A percentile compares a stretch with the other conserved stretches of the same genome.
Conservation (phyloP, 345 rosid species). For the Gossypium turneri region DNA sequence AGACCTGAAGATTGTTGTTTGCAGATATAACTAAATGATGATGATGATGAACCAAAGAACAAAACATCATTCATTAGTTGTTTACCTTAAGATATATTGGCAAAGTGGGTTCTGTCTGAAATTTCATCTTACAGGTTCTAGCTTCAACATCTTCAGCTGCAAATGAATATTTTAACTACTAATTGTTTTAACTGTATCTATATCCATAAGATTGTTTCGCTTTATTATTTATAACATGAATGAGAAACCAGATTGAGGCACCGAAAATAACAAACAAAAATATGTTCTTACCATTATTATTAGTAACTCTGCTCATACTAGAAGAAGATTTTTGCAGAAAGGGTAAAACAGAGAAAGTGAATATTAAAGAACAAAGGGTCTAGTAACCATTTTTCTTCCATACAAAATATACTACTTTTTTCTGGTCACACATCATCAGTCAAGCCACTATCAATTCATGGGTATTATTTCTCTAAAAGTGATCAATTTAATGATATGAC, state of each 20-base stretch:
- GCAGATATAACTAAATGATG: background rate
- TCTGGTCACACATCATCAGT: background rate
- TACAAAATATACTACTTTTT: too few species aligned
- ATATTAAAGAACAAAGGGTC: too few species aligned
- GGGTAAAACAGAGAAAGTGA: background rate
- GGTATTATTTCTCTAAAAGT: too few species aligned
- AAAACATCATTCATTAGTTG: conserved; percentile 11
- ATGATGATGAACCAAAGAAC: too few species aligned
- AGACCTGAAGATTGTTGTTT: conserved; percentile 14
- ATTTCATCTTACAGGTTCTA: conserved; percentile 49
- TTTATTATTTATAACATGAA: background rate
- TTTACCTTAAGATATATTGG: conserved; percentile 92
- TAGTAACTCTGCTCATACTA: background rate
- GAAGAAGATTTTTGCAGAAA: background rate
- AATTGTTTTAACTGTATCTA: background rate
- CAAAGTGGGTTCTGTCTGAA: conserved; percentile 77
- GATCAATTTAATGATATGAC: too few species aligned
- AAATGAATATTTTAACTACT: conserved; percentile 10
- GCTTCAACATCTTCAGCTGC: conserved; percentile 87
- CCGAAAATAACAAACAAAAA: background rate
- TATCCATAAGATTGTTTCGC: background rate
- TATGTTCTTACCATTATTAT: background rate
- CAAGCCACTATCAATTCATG: background rate
- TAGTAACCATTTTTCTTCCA: too few species aligned
- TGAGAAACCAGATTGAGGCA: background rate